Evolutionary conservation across 2,329 filamentous ascomycete genomes (phyloP).

Genomic region (Neurospora sp.): DNA sequence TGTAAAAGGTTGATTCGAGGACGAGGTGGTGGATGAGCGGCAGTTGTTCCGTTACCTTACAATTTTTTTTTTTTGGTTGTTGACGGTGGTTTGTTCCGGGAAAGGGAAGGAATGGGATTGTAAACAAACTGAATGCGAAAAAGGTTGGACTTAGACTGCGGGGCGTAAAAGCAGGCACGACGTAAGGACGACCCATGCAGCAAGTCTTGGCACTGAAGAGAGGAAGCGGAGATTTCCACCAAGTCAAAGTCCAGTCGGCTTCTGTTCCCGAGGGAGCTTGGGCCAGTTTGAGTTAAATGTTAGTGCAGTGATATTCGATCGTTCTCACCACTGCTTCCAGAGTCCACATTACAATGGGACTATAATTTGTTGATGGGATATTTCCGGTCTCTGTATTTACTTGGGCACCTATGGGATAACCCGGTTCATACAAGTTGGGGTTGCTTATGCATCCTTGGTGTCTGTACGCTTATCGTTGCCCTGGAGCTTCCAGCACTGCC

Average conservation of each 20-base stretch:
- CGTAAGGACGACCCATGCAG: background rate
- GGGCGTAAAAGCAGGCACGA: background rate
- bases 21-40: conserved; percentile 2
- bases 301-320: background rate
- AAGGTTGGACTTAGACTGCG: background rate
- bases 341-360: background rate
- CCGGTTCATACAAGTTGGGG: background rate
- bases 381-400: background rate
- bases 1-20: conserved; percentile 1
- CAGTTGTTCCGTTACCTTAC: background rate
- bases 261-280: background rate
- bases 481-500: conserved; percentile 82
- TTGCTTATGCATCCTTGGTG: conserved; percentile 50
- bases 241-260: background rate
- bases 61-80: background rate
- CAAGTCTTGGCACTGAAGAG: background rate
- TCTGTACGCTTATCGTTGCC: conserved; percentile 77
- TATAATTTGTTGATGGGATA: background rate
- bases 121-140: background rate
- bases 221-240: background rate
- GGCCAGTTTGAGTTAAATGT: background rate
- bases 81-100: background rate
- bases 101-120: background rate
- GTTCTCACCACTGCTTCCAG: background rate
- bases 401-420: background rate